phyloP scores from a whole-genome alignment of 495 filamentous ascomycete species.

The Tuber aestivum region DNA sequence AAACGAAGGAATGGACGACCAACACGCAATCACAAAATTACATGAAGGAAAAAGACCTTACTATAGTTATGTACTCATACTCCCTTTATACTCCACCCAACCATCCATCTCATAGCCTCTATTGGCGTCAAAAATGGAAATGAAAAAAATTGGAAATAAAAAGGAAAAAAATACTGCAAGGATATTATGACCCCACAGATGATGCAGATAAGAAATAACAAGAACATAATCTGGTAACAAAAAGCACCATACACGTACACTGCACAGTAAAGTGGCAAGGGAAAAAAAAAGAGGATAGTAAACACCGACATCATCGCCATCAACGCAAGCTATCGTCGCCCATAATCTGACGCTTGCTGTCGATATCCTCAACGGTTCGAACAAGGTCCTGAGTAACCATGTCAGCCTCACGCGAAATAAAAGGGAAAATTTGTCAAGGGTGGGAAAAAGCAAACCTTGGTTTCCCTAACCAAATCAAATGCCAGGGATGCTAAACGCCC shows the following conservation, averaged over 20 bases:
- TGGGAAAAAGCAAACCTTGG: constrained; percentile 47
- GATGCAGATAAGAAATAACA: constrained; percentile 5
- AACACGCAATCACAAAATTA: background rate
- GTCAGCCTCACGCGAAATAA: background rate
- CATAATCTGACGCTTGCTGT: constrained; percentile 22
- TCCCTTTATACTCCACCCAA: background rate
- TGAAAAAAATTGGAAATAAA: background rate
- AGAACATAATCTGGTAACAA: background rate
- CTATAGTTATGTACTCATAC: background rate
- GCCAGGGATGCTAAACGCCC: constrained; percentile 70
- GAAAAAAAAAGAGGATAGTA: background rate
- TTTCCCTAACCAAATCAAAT: constrained; percentile 78
- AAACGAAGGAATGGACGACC: background rate
- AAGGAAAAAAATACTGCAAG: background rate
- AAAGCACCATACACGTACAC: background rate
- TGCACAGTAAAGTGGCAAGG: background rate
- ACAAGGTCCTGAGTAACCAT: constrained; percentile 25
- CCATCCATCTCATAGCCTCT: background rate
- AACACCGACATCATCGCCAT: background rate
- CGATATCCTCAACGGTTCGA: constrained; percentile 41
- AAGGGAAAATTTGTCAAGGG: background rate
- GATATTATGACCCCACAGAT: constrained; percentile 7
- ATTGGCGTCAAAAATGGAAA: background rate
- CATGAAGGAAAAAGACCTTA: background rate
- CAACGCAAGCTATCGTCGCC: background rate